Evolutionary conservation across 2,329 filamentous ascomycete genomes (phyloP).

Genomic region (Penicillium janthinellum): DNA sequence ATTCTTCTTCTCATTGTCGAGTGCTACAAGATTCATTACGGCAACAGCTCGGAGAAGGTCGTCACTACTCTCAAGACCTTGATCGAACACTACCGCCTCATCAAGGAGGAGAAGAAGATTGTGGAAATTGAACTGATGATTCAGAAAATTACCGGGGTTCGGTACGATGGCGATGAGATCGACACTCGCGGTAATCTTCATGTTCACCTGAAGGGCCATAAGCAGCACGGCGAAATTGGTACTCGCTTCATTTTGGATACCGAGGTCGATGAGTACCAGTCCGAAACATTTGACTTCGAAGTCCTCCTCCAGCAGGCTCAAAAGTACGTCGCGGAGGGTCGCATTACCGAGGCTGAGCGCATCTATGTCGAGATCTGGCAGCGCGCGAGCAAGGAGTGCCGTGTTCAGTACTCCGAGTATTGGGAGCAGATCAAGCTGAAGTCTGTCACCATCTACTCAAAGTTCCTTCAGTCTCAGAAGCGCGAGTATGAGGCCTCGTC

Average conservation of each 20-base stretch:
- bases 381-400: constrained; percentile 51
- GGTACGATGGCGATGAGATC: constrained; percentile 20
- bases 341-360: constrained; percentile 46
- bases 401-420: constrained; percentile 44
- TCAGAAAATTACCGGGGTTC: constrained; percentile 20
- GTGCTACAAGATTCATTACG: constrained; percentile 53
- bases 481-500: constrained; percentile 49
- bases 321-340: constrained; percentile 36
- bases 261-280: constrained; percentile 44
- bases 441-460: constrained; percentile 49
- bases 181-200: constrained; percentile 30
- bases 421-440: constrained; percentile 54
- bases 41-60: constrained; percentile 49
- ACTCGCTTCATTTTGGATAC: constrained; percentile 38
- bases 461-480: constrained; percentile 51
- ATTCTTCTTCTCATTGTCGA: constrained; percentile 52
- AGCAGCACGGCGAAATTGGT: constrained; percentile 18
- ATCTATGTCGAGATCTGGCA: constrained; percentile 56
- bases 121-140: constrained; percentile 38
- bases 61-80: constrained; percentile 50
- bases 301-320: constrained; percentile 43
- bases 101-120: constrained; percentile 52
- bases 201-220: constrained; percentile 33
- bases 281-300: constrained; percentile 38
- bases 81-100: constrained; percentile 50